These are phyloP conservation scores for Apodospora peruviana DNA, from an alignment of 495 filamentous ascomycete species.

Conservation along the genomic window DNA sequence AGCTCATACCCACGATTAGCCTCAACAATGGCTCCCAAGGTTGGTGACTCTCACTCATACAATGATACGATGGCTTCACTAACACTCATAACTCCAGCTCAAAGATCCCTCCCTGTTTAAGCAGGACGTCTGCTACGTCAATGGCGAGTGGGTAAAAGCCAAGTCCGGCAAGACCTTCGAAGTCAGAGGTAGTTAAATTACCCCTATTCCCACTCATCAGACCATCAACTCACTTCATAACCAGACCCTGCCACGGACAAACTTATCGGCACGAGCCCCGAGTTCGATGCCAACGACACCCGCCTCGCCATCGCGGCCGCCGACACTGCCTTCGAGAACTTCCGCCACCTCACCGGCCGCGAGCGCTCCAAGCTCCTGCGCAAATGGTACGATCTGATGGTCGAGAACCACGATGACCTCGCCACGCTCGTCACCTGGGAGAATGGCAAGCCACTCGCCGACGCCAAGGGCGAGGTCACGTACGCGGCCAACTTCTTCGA, in stretches of 20 bases:
- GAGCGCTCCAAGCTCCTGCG: constrained; percentile 78
- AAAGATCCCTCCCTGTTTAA: constrained; percentile 80
- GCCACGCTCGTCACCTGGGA: constrained; percentile 85
- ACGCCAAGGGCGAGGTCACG: constrained; percentile 66
- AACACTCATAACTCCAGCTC: constrained; percentile 38
- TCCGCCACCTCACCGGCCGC: constrained; percentile 69
- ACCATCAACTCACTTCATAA: background rate
- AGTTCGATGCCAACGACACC: constrained; percentile 70
- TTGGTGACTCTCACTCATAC: constrained; percentile 6
- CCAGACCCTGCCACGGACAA: constrained; percentile 76
- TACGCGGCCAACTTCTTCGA: constrained; percentile 77
- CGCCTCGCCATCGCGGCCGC: constrained; percentile 74
- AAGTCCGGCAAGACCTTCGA: constrained; percentile 76
- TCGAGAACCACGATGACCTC: constrained; percentile 82
- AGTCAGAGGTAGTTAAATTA: constrained; percentile 52
- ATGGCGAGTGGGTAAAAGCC: constrained; percentile 76
- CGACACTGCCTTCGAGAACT: constrained; percentile 66
- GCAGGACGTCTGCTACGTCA: constrained; percentile 71
- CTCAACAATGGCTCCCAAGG: constrained; percentile 42
- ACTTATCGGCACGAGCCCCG: constrained; percentile 75
- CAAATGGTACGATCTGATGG: constrained; percentile 85
- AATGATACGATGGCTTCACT: background rate
- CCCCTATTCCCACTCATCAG: background rate
- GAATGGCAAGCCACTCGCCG: constrained; percentile 69
- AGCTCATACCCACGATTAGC: constrained; percentile 26